Base-by-base conservation (phyloP, 140 eudicot species). In the Oenanthe javanica region DNA sequence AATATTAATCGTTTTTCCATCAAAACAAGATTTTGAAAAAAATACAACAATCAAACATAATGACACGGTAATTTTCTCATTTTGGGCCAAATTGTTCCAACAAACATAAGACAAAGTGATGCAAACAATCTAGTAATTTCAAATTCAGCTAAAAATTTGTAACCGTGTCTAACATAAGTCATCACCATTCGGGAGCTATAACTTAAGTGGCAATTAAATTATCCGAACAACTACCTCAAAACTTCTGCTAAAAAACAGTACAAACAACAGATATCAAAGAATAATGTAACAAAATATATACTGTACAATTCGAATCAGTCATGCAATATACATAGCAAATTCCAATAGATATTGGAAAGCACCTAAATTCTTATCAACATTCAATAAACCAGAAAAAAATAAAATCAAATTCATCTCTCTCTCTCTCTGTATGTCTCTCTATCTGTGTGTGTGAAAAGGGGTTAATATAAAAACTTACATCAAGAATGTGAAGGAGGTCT, bases 401-500 rank as follows among this genome's bases (percentile, higher is more conserved):
- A 42, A 2, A 42, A 42, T 6, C 9, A 23, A 10, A 66, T 66
- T 27, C 43, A 27, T 51, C 57, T 51, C 57, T 51, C 57, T 13
- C 57, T 14, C 57, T 14, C 57, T 13, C 57, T 14, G 19, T 51
- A 18, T 14, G 19, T 51, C 57, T 51, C 57, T 14, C 57, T 51
- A 31, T 2, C 36, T 61, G 5, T n/a, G 36, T 9, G 31, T 55
- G 25, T 19, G 6, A 12, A 14, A 19, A 25, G 71, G 8, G 18
- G 71, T 21, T 10, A 4, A 27, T 51, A 7, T 38, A 31, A 31
- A 31, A 31, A 27, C 21, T 81, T 90, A 93, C 97, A 86, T 93
- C 94, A 75, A 93, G 89, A 27, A 82, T 84, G 72, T 75, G 52
- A 11, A 93, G 83, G 54, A 93, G 87, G 43, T 93, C 83, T 0